Base-by-base conservation (phyloP, 768 basidiomycete genomes). In the Lentinus tigrinus region DNA sequence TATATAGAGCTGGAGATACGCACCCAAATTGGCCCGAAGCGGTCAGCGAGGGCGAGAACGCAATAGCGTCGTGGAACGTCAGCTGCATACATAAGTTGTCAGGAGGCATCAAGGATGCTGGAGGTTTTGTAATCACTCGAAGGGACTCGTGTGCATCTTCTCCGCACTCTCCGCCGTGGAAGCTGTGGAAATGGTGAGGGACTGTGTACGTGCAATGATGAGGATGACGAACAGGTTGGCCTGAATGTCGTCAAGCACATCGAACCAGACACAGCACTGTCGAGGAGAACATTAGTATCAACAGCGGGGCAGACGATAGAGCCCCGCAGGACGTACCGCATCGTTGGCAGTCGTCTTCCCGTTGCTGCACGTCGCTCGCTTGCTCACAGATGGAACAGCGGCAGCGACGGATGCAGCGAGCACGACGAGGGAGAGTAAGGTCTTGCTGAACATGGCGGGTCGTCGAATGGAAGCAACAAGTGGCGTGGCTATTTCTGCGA, bases 241-340 rank as follows among this genome's bases (percentile, higher is more conserved):
- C 31, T 54, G 77, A 34, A 78, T 59, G 49, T 78, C 75, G 31
- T 74, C 73, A 7, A 76, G 62, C 31, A 78, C 65, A 37, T 75
- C 74, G 66, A 76, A 75, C 50, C 50, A 51, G 34, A 51, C 50
- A 10, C 50, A 51, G 38, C 50, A 51, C 50, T 51, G 38, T 37
- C 16, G 1, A 26, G 6, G 11, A n/a, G n/a, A 10, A 23, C 6
- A 14, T 19, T 4, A 17, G 4, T 7, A 4, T 13, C 2, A 24
- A 3, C 21, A 37, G 21, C 4, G 13, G 7, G 21, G 37, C 50
- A 24, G 21, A 46, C 5, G 14, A 40, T 16, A 16, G 16, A 40
- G 3, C 14, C 16, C 14, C 10, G 3, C 16, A 26, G 40, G n/a
- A n/a, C 57, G 53, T 24, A 63, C 62, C 47, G 58, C 56, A 5